Percentiles rank a stretch among this genome's conserved stretches.
These are phyloP conservation scores for Chlorella ohadii DNA, from an alignment of 139 green algal genomes.

Conservation along the genomic window DNA sequence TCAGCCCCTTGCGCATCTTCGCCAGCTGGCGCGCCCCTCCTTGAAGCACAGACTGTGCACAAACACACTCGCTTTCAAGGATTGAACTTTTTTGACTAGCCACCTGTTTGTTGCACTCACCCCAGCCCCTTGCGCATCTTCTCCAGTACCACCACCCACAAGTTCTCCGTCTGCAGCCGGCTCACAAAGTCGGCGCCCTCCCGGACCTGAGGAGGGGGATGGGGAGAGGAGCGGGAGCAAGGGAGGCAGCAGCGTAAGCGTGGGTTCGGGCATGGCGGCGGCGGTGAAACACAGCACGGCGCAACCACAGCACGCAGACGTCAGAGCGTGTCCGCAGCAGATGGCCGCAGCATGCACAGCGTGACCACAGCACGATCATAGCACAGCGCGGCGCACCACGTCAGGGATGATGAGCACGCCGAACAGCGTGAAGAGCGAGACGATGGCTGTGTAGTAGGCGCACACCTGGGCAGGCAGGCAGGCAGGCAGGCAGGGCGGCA, in stretches of 20 bases:
- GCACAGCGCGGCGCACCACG: constrained; percentile 59
- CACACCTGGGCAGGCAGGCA: constrained; percentile 64
- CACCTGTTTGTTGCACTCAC: too few species aligned
- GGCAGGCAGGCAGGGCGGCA: not conserved
- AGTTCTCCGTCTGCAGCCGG: constrained; percentile 89
- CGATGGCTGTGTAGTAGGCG: constrained; percentile 82
- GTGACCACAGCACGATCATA: not conserved
- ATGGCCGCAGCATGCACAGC: not conserved
- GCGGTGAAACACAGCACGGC: not conserved
- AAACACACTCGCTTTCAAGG: too few species aligned
- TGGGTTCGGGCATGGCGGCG: too few species aligned
- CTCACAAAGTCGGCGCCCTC: constrained; percentile 89
- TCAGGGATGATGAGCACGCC: constrained; percentile 90
- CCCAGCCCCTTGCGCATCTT: constrained; percentile 88
- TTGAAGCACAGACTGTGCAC: too few species aligned
- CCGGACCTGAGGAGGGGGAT: constrained; percentile 19
- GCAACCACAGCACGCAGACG: not conserved
- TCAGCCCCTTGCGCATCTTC: constrained; percentile 86
- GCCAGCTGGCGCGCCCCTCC: too few species aligned
- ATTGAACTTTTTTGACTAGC: too few species aligned
- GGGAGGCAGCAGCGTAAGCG: not conserved
- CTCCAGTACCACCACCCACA: constrained; percentile 89
- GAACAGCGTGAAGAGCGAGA: constrained; percentile 78
- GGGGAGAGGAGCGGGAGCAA: not conserved
- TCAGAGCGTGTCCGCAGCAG: not conserved